These are phyloP conservation scores for Aspergillus sp. DNA, from an alignment of 2,329 filamentous ascomycete genomes.

Conservation along the genomic window DNA sequence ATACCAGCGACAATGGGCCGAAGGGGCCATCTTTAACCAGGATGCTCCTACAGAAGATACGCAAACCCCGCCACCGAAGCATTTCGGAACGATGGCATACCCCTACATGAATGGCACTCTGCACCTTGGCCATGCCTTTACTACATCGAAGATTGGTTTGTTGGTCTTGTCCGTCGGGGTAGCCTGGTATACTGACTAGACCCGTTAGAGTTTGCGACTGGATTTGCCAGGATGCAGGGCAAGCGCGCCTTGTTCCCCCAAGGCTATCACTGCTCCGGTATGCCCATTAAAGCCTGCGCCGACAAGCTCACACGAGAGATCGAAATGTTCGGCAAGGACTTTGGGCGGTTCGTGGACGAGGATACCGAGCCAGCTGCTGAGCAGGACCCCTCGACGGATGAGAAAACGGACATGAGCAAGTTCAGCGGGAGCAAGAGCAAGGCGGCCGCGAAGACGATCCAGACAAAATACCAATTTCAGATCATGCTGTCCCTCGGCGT, in stretches of 20 bases:
- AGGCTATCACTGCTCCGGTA: constrained; percentile 92
- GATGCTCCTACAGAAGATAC: constrained; percentile 70
- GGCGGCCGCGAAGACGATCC: constrained; percentile 76
- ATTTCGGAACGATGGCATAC: constrained; percentile 72
- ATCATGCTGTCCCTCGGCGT: constrained; percentile 91
- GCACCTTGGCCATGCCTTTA: constrained; percentile 89
- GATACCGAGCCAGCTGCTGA: constrained; percentile 45
- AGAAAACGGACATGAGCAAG: constrained; percentile 79
- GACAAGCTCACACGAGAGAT: constrained; percentile 92
- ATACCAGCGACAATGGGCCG: constrained; percentile 78
- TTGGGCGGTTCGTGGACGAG: constrained; percentile 62
- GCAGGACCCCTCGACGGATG: constrained; percentile 63
- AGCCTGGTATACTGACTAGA: background rate
- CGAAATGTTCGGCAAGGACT: constrained; percentile 76
- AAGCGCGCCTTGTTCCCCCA: constrained; percentile 80
- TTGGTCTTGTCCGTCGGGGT: background rate
- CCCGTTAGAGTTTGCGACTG: constrained; percentile 70
- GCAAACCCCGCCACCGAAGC: constrained; percentile 79
- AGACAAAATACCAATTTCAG: constrained; percentile 92
- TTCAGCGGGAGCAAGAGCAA: constrained; percentile 92
- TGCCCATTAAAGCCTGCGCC: constrained; percentile 95
- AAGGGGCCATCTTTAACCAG: constrained; percentile 69
- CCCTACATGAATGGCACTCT: constrained; percentile 81
- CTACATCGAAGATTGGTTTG: constrained; percentile 63
- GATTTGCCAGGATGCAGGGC: constrained; percentile 83